These are phyloP conservation scores for Solanum raphanifolium DNA, from an alignment of 257 asterid species.

Conservation along the genomic window DNA sequence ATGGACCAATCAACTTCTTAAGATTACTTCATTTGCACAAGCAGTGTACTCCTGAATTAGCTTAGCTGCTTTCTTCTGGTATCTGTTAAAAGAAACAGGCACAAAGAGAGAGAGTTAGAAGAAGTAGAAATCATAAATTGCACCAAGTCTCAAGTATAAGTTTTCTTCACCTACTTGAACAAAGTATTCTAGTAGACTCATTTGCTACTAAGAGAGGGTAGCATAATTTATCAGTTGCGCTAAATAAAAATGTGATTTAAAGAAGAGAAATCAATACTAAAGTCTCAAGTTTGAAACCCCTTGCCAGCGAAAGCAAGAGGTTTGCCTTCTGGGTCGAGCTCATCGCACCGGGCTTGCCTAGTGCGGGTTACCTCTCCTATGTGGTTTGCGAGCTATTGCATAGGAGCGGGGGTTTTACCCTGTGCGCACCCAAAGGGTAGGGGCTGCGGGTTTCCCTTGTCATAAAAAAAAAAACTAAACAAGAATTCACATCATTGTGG, in stretches of 20 bases:
- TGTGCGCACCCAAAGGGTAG: no score
- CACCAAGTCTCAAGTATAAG: neutral
- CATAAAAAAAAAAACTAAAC: neutral
- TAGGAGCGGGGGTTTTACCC: no score
- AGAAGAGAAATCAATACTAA: neutral
- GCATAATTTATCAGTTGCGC: neutral
- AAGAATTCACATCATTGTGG: neutral
- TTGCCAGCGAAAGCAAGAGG: no score
- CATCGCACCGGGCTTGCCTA: no score
- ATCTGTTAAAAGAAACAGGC: conserved; percentile 32
- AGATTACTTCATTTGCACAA: conserved; percentile 79
- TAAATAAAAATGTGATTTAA: neutral
- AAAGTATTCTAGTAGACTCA: neutral
- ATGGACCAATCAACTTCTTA: conserved; percentile 4
- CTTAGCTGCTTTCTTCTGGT: conserved; percentile 89
- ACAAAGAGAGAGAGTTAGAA: neutral
- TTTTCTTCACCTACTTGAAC: neutral
- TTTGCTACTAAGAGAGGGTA: neutral
- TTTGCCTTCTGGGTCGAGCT: no score
- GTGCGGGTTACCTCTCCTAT: no score
- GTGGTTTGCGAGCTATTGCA: no score
- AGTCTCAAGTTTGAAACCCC: no score
- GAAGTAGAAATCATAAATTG: neutral
- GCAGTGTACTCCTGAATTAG: conserved; percentile 86
- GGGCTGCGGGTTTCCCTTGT: no score